Base-by-base conservation (phyloP, 345 rosid species). In the Rubroshorea leprosula region DNA sequence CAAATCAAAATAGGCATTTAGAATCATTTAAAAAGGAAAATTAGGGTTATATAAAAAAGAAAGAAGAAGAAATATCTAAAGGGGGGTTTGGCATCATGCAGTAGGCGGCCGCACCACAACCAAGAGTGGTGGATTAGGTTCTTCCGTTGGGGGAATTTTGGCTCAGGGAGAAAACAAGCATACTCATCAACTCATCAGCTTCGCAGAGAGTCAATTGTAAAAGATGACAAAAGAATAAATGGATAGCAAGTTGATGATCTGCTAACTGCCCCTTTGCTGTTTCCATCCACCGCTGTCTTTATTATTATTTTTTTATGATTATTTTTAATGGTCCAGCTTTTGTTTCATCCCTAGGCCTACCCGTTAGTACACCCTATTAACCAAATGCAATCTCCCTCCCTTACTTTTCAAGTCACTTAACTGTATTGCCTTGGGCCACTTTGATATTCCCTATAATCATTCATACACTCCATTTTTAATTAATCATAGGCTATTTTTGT, bases 301-400 rank as follows among this genome's bases (percentile, higher is more conserved):
- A 61, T 49, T 64, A 52, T 49, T 16, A 23, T 65, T 18, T 22
- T 41, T 11, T 35, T 55, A 15, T 26, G 39, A 23, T 65, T 17
- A 8, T 27, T 27, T 27, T 8, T 3, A 27, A 27, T 27, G 31
- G 31, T 27, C 31, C 60, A 55, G 57, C 29, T 52, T 64, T 71
- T 58, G 58, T 57, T 64, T 48, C 45, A 8, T 4, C 19, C 27
- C 3, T 1, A 17, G 56, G 66, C 54, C 75, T 44, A 59, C 64
- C 66, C 58, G 78, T 65, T 69, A n/a, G n/a, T n/a, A 73, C 76
- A 76, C 89, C 76, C 75, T 77, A 83, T 83, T 64, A 83, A 76
- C 76, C 75, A 72, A 73, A 75, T 58, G 61, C 15, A 64, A 4
- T 27, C 55, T 78, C 74, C 63, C 92, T 78, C 74, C 63, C 92